These are phyloP conservation scores for Falciphora oryzae DNA, from an alignment of 2,329 filamentous ascomycete genomes.

Conservation along the genomic window DNA sequence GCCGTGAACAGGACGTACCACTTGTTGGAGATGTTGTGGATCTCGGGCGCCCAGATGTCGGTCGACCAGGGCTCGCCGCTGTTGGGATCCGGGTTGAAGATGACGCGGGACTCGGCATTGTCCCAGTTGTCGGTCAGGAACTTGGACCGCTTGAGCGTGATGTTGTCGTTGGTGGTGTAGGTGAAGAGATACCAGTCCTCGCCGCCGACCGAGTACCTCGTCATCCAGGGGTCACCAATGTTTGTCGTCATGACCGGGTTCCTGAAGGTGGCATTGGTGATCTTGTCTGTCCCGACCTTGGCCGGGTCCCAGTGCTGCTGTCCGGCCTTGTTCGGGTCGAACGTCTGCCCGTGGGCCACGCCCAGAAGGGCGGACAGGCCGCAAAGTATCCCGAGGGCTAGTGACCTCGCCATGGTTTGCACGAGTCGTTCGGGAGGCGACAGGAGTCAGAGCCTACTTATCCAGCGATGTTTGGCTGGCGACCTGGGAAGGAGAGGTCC, in stretches of 20 bases:
- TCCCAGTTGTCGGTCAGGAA: conserved; percentile 35
- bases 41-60: conserved; percentile 29
- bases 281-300: conserved; percentile 27
- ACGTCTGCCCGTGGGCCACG: conserved; percentile 4
- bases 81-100: conserved; percentile 27
- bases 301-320: conserved; percentile 25
- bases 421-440: neutral
- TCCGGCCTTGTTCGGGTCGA: conserved; percentile 17
- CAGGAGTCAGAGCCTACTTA: neutral
- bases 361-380: conserved; percentile 5
- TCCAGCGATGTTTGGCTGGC: neutral
- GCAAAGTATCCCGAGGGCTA: neutral
- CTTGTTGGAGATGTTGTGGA: conserved; percentile 24
- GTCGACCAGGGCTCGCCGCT: conserved; percentile 30
- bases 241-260: conserved; percentile 34
- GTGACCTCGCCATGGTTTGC: neutral
- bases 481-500: neutral
- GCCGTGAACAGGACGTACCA: conserved; percentile 26
- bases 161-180: conserved; percentile 32
- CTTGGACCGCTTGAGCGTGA: conserved; percentile 31
- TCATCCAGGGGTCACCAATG: conserved; percentile 34
- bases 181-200: conserved; percentile 35
- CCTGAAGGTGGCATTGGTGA: conserved; percentile 29
- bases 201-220: conserved; percentile 25
- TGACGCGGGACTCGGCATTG: conserved; percentile 28